Evolutionary conservation across 2,329 filamentous ascomycete species (phyloP).

Genomic region (Corniculantispora saksenae): DNA sequence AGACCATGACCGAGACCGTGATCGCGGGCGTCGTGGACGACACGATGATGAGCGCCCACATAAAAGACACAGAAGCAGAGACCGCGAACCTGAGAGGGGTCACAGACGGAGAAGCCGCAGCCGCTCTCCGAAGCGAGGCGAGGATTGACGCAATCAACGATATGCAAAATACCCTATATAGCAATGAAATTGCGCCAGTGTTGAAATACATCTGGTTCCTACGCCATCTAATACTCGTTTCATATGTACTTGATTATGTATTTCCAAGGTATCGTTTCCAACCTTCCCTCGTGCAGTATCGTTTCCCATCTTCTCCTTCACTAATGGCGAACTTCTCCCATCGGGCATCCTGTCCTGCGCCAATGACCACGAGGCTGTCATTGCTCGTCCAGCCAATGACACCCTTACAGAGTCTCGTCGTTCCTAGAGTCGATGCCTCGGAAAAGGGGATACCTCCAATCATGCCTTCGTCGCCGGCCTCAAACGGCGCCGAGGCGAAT

Average conservation of each 20-base stretch:
- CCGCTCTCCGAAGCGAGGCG: constrained; percentile 41
- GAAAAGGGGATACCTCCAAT: constrained; percentile 46
- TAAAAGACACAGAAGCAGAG: constrained; percentile 16
- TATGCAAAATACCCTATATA: constrained; percentile 27
- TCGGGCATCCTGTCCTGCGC: constrained; percentile 75
- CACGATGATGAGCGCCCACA: constrained; percentile 24
- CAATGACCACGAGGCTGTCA: constrained; percentile 71
- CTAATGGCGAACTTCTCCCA: constrained; percentile 85
- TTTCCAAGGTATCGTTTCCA: constrained; percentile 76
- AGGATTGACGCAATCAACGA: constrained; percentile 27
- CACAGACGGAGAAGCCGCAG: constrained; percentile 41
- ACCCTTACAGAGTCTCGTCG: constrained; percentile 71
- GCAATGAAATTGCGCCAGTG: constrained; percentile 13
- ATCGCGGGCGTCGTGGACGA: constrained; percentile 23
- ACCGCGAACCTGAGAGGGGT: constrained; percentile 23
- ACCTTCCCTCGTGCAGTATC: constrained; percentile 68
- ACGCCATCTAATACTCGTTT: background rate
- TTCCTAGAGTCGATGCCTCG: constrained; percentile 49
- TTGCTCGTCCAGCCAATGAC: constrained; percentile 83
- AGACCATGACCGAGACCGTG: constrained; percentile 32
- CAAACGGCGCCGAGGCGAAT: constrained; percentile 77
- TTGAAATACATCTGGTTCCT: background rate
- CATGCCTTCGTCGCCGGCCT: constrained; percentile 73
- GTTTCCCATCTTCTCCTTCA: constrained; percentile 67
- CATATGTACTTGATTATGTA: constrained; percentile 28